Evolutionary conservation across 2,329 filamentous ascomycete genomes (phyloP).

Genomic region (Emergomyces pasteurianus): DNA sequence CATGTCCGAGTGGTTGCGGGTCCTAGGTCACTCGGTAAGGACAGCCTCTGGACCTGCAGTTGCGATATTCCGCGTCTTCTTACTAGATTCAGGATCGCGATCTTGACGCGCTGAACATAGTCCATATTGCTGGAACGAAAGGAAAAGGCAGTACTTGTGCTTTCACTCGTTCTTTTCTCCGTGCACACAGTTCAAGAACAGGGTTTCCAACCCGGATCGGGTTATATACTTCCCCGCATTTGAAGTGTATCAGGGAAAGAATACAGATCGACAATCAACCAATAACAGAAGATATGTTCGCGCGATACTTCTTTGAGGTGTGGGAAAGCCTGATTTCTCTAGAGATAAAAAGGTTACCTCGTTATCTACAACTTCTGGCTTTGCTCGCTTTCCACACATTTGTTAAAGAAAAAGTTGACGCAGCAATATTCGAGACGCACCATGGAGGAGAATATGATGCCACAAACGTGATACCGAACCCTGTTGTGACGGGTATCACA

Average conservation of each 20-base stretch:
- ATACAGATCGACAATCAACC: conserved; percentile 26
- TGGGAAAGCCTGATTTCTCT: conserved; percentile 23
- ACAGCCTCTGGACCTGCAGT: not conserved
- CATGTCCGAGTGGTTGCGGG: conserved; percentile 22
- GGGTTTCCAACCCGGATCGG: conserved; percentile 18
- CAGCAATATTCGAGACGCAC: conserved; percentile 54
- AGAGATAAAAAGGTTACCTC: conserved; percentile 17
- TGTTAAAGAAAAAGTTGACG: conserved; percentile 49
- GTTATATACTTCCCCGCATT: conserved; percentile 19
- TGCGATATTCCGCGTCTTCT: not conserved
- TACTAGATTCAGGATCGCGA: conserved; percentile 25
- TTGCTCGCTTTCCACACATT: conserved; percentile 56
- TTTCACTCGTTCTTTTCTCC: conserved; percentile 52
- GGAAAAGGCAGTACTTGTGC: conserved; percentile 65
- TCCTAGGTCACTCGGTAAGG: conserved; percentile 21
- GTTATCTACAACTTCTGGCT: conserved; percentile 46
- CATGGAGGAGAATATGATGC: conserved; percentile 58
- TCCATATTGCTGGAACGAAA: conserved; percentile 66
- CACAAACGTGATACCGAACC: conserved; percentile 52
- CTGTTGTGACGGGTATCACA: conserved; percentile 49
- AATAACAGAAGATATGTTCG: conserved; percentile 16
- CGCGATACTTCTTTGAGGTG: conserved; percentile 22
- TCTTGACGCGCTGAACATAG: conserved; percentile 49
- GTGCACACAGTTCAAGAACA: conserved; percentile 19
- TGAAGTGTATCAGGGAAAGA: conserved; percentile 23